Evolutionary conservation across 2,329 filamentous ascomycete genomes (phyloP).

Genomic region (Colletotrichum sp.): DNA sequence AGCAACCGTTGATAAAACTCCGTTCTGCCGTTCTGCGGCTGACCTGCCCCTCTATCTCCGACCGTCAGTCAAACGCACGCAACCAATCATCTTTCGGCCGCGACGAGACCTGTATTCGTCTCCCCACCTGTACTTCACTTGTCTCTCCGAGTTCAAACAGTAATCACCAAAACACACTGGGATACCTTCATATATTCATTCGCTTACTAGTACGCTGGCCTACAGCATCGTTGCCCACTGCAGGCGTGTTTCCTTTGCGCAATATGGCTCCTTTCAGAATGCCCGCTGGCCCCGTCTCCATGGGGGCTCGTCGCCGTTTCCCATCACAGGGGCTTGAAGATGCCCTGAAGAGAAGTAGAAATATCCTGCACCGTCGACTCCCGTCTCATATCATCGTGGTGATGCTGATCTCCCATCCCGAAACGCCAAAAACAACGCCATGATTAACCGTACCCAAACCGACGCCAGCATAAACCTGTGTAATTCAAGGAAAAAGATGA

Average conservation of each 20-base stretch:
- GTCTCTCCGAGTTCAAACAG: neutral
- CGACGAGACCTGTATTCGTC: neutral
- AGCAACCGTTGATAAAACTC: neutral
- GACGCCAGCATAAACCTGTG: neutral
- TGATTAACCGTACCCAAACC: neutral
- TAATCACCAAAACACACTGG: neutral
- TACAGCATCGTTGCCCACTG: neutral
- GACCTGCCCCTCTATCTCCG: neutral
- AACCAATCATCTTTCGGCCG: neutral
- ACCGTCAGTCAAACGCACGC: neutral
- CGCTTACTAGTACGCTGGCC: neutral
- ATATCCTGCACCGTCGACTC: neutral
- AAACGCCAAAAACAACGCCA: constrained; percentile 6
- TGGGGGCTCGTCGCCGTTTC: neutral
- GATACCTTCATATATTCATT: constrained; percentile 9
- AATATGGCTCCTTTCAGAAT: neutral
- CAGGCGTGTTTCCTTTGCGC: neutral
- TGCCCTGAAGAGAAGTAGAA: neutral
- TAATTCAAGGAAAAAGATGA: neutral
- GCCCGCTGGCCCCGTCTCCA: neutral
- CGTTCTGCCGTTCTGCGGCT: neutral
- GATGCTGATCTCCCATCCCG: neutral
- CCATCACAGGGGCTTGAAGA: neutral
- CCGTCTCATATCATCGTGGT: neutral
- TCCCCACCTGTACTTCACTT: neutral